Conservation (phyloP, 495 filamentous ascomycete species). For the Chaetomium fimeti region DNA sequence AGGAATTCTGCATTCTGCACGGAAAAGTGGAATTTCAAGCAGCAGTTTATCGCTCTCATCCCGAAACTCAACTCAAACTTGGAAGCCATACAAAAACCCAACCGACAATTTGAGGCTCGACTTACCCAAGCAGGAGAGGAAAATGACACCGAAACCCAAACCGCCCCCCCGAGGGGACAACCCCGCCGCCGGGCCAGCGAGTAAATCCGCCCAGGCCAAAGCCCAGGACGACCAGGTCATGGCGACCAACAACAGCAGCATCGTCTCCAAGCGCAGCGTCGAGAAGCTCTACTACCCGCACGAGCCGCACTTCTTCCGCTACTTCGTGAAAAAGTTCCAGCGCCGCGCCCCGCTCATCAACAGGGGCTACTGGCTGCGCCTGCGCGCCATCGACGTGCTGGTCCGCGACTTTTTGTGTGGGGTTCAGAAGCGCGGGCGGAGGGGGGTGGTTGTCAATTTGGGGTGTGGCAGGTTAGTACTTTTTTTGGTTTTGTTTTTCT, state of each 20-base stretch:
- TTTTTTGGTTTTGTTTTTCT: slow-evolving; percentile 3
- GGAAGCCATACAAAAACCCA: background rate
- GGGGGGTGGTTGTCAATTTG: slow-evolving; percentile 67
- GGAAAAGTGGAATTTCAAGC: background rate
- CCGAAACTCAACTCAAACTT: background rate
- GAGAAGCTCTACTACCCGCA: slow-evolving; percentile 74
- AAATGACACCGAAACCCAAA: slow-evolving; percentile 12
- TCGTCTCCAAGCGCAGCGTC: slow-evolving; percentile 85
- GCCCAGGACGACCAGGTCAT: slow-evolving; percentile 67
- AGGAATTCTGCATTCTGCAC: background rate
- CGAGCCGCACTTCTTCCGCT: slow-evolving; percentile 77
- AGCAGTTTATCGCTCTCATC: background rate
- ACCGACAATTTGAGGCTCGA: background rate
- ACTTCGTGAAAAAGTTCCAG: slow-evolving; percentile 81
- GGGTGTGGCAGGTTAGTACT: slow-evolving; percentile 82
- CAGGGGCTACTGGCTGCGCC: slow-evolving; percentile 80
- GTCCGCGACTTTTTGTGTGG: slow-evolving; percentile 64
- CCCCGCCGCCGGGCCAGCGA: background rate
- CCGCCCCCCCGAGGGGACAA: background rate
- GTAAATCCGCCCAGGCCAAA: slow-evolving; percentile 21
- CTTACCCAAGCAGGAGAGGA: background rate
- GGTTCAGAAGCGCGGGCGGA: slow-evolving; percentile 32
- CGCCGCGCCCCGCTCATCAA: slow-evolving; percentile 82
- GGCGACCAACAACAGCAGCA: slow-evolving; percentile 84
- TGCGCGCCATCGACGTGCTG: slow-evolving; percentile 73